Evolutionary conservation across 805 yeast species (phyloP).

Genomic region (Starmerella floricola): DNA sequence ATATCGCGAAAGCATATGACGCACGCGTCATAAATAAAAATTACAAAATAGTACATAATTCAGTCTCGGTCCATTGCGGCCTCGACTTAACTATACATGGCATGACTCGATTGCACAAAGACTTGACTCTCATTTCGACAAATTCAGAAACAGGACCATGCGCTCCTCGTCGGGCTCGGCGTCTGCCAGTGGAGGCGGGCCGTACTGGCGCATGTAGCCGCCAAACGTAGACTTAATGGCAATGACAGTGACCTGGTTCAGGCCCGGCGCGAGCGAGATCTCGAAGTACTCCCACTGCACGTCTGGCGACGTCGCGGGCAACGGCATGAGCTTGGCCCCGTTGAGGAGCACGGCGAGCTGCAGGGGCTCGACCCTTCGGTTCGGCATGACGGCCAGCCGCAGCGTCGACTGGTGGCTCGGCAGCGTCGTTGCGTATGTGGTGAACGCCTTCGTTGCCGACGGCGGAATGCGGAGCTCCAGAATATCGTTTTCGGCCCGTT

Average conservation of each 20-base stretch:
- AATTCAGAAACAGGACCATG: slow-evolving; percentile 22
- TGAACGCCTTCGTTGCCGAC: slow-evolving; percentile 19
- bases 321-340: slow-evolving; percentile 25
- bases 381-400: slow-evolving; percentile 35
- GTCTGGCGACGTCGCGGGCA: slow-evolving; percentile 4
- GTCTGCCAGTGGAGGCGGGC: slow-evolving; percentile 25
- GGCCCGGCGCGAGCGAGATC: slow-evolving; percentile 27
- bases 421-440: slow-evolving; percentile 28
- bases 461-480: slow-evolving; percentile 23
- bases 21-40: too few species aligned
- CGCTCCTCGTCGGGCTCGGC: slow-evolving; percentile 25
- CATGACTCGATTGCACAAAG: too few species aligned
- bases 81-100: too few species aligned
- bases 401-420: slow-evolving; percentile 40
- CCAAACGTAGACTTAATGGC: slow-evolving; percentile 22
- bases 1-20: too few species aligned
- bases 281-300: slow-evolving; percentile 23
- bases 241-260: slow-evolving; percentile 28
- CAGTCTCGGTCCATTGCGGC: too few species aligned
- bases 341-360: slow-evolving; percentile 26
- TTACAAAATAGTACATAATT: too few species aligned
- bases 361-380: slow-evolving; percentile 32
- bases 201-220: slow-evolving; percentile 22
- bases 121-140: slow-evolving; percentile 28
- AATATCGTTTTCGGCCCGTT: slow-evolving; percentile 21